Evolutionary conservation across 169 alveolate genomes (phyloP).

Genomic region (Fabrea salina): DNA sequence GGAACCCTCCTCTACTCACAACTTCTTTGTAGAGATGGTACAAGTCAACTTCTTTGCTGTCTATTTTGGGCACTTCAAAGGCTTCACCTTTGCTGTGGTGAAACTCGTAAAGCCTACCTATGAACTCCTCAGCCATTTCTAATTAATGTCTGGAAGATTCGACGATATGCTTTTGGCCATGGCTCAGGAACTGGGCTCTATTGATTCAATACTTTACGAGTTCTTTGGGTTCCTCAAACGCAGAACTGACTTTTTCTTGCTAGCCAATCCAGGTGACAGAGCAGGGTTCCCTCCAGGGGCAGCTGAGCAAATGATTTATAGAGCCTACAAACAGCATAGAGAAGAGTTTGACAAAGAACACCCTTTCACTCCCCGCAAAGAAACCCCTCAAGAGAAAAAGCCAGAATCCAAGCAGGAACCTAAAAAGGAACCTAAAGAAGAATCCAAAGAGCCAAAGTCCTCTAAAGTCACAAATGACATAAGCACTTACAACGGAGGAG

Average conservation of each 20-base stretch:
- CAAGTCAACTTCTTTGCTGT: constrained; percentile 6
- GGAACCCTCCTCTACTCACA: constrained; percentile 25
- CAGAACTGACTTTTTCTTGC: constrained; percentile 77
- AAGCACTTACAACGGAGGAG: constrained; percentile 75
- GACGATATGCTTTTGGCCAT: constrained; percentile 71
- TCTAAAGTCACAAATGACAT: constrained; percentile 38
- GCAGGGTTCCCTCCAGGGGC: constrained; percentile 81
- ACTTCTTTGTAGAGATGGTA: constrained; percentile 26
- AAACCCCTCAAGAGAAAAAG: neutral
- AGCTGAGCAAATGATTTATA: constrained; percentile 60
- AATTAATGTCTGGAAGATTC: constrained; percentile 32
- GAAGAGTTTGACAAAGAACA: constrained; percentile 23
- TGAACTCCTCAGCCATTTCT: constrained; percentile 1
- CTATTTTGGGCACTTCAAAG: constrained; percentile 24
- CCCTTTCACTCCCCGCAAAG: neutral
- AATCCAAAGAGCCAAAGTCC: neutral
- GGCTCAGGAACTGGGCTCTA: constrained; percentile 55
- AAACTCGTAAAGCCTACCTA: neutral
- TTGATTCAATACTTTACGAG: constrained; percentile 68
- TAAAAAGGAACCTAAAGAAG: constrained; percentile 26
- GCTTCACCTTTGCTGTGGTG: neutral
- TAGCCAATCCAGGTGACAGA: constrained; percentile 75
- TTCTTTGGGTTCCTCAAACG: constrained; percentile 73
- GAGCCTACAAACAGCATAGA: neutral
- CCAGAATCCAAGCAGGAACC: neutral